These are phyloP conservation scores for Plasmodium falciparum DNA, from an alignment of 169 alveolate species.

Conservation along the genomic window DNA sequence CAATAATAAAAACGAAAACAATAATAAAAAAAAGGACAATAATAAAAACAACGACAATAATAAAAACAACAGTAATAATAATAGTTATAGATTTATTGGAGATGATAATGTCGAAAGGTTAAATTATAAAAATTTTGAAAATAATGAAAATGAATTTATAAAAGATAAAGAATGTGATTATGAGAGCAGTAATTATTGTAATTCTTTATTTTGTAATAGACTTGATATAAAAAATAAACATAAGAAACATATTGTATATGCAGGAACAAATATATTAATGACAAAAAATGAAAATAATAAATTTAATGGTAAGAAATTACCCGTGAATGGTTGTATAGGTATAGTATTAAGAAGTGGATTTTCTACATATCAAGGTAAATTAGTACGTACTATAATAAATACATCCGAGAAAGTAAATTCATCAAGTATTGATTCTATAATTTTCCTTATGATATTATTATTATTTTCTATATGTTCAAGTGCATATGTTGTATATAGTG, in stretches of 20 bases:
- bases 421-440: slow-evolving; percentile 94
- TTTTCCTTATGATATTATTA: slow-evolving; percentile 93
- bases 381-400: slow-evolving; percentile 96
- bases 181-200: slow-evolving; percentile 15
- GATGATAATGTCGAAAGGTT: no score
- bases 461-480: slow-evolving; percentile 95
- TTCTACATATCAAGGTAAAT: slow-evolving; percentile 96
- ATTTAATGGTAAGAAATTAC: slow-evolving; percentile 72
- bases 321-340: slow-evolving; percentile 81
- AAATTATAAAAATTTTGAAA: no score
- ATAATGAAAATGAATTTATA: no score
- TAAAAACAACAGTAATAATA: no score
- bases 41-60: slow-evolving; percentile 37
- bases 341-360: slow-evolving; percentile 87
- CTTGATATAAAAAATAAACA: slow-evolving; percentile 79
- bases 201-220: slow-evolving; percentile 67
- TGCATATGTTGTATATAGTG: slow-evolving; percentile 91
- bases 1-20: neutral
- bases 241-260: slow-evolving; percentile 92
- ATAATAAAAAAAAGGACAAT: slow-evolving; percentile 1
- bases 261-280: slow-evolving; percentile 94
- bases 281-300: slow-evolving; percentile 82
- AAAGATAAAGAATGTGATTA: no score
- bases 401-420: slow-evolving; percentile 93
- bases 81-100: no score